phyloP scores from a whole-genome alignment of 176 grass and related monocot genomes.

The barley (Hordeum vulgare) region MorexV3_pseudomolecules_assembly NC_058518.1:371473149-371473648 shows the following conservation, averaged over 20 bases:
- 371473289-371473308: constrained; percentile 58
- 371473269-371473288: constrained; percentile 82
- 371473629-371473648: neutral
- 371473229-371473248: constrained; percentile 89
- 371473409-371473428: neutral
- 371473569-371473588: neutral
- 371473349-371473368: constrained; percentile 96
- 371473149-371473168: constrained; percentile 84
- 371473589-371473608: neutral
- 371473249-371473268: constrained; percentile 78
- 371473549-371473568: neutral
- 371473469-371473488: neutral
- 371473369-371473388: constrained; percentile 42
- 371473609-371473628: neutral
- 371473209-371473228: constrained; percentile 98
- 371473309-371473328: constrained; percentile 62
- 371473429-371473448: neutral
- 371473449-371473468: too few species aligned
- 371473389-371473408: neutral
- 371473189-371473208: constrained; percentile 92
- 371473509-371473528: neutral
- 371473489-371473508: neutral
- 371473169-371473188: constrained; percentile 89
- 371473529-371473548: neutral
- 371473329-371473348: constrained; percentile 91